These are phyloP conservation scores for Casuarina cunninghamiana DNA, from an alignment of 306 rosid genomes.

Conservation along the genomic window DNA sequence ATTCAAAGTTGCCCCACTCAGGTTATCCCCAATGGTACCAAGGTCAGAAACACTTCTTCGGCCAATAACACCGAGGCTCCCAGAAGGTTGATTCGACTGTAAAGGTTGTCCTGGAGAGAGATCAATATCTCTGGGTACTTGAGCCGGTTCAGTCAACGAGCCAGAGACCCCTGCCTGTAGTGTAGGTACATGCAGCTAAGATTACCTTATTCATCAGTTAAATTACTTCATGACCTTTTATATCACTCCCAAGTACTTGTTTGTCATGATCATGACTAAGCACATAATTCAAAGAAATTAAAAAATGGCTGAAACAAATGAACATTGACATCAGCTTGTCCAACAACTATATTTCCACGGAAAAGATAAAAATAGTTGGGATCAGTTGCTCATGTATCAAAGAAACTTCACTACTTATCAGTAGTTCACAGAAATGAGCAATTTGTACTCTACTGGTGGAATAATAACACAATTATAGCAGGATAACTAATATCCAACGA, in stretches of 20 bases:
- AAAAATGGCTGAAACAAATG: neutral
- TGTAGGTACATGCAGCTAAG: constrained; percentile 21
- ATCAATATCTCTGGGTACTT: constrained; percentile 71
- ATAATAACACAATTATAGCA: neutral
- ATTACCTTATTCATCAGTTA: constrained; percentile 10
- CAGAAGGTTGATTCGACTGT: constrained; percentile 70
- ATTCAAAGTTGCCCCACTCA: constrained; percentile 53
- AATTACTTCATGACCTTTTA: neutral
- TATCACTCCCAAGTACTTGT: neutral
- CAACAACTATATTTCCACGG: neutral
- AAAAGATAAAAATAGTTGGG: neutral
- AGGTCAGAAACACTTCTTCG: constrained; percentile 88
- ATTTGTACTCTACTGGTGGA: neutral
- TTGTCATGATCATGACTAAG: neutral
- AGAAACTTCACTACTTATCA: neutral
- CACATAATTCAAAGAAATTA: neutral
- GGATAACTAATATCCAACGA: constrained; percentile 2
- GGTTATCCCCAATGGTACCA: constrained; percentile 87
- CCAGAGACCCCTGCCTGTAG: constrained; percentile 74
- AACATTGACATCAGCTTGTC: neutral
- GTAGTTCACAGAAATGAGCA: neutral
- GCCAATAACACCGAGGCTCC: constrained; percentile 91
- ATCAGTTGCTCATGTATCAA: neutral
- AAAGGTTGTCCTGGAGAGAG: constrained; percentile 91
- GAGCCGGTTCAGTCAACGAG: constrained; percentile 66